Conservation (phyloP, 345 rosid species). For the Acer campestre region DNA sequence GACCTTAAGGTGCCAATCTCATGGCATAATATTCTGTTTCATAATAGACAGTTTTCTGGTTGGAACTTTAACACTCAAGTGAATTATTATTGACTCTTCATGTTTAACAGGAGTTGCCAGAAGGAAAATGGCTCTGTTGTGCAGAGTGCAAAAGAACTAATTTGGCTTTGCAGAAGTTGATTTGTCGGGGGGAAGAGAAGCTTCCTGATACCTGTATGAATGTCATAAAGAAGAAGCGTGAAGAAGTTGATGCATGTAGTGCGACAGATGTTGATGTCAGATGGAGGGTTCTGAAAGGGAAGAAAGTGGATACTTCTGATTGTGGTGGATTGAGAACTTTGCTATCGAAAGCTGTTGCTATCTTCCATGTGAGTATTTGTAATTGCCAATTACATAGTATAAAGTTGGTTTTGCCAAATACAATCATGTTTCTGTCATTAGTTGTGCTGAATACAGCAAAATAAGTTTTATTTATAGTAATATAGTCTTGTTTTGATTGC, state of each 20-base stretch:
- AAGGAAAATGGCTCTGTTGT: conserved; percentile 90
- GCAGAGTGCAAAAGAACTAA: conserved; percentile 54
- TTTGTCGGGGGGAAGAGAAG: conserved; percentile 68
- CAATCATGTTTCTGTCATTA: neutral
- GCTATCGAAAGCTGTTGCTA: conserved; percentile 67
- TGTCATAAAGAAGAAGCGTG: conserved; percentile 48
- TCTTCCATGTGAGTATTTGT: conserved; percentile 67
- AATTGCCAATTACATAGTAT: neutral
- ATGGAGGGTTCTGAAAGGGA: conserved; percentile 86
- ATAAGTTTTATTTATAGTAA: neutral
- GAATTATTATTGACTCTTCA: conserved; percentile 15
- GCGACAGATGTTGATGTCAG: conserved; percentile 54
- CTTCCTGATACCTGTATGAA: conserved; percentile 58
- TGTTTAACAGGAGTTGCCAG: conserved; percentile 74
- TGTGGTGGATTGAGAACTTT: conserved; percentile 40
- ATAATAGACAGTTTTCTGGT: conserved; percentile 8
- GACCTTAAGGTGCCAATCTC: conserved; percentile 65
- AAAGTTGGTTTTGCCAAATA: neutral
- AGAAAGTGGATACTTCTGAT: conserved; percentile 49
- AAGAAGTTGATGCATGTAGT: conserved; percentile 39
- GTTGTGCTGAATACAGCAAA: neutral
- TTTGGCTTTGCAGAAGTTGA: conserved; percentile 54
- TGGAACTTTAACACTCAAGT: neutral
- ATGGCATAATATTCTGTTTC: conserved; percentile 4
- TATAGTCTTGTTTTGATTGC: neutral